Conservation (phyloP, 192 early-diverging fungal genomes). For the Glomus cerebriforme region DNA sequence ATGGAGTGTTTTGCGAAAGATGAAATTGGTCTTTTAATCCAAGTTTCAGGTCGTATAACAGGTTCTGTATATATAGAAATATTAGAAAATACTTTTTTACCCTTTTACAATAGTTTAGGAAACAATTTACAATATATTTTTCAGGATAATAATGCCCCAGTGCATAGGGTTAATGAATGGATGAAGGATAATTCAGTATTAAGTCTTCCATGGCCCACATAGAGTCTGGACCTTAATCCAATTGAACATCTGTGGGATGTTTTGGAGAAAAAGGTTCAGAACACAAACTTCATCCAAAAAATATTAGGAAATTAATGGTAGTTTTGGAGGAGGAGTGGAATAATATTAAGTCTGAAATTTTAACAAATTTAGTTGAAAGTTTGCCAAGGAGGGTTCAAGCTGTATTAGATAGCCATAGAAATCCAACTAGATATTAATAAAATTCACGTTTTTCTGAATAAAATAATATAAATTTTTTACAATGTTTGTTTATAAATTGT, state of each 20-base stretch:
- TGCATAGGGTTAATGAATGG: conserved; percentile 1
- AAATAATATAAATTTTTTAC: neutral
- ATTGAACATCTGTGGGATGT: too few relatives aligned
- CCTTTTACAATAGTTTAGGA: neutral
- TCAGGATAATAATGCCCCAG: conserved; percentile 10
- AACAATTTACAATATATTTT: neutral
- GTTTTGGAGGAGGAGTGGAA: neutral
- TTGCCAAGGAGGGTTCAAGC: neutral
- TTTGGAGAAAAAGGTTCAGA: too few relatives aligned
- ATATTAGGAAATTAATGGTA: too few relatives aligned
- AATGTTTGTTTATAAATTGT: neutral
- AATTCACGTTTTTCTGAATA: neutral
- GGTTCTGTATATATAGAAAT: too few relatives aligned
- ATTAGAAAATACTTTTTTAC: too few relatives aligned
- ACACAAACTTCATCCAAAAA: too few relatives aligned
- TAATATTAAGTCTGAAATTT: neutral
- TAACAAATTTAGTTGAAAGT: neutral
- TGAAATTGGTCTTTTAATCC: too few relatives aligned
- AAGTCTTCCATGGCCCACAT: neutral
- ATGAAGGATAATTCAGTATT: neutral
- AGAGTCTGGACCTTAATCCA: too few relatives aligned
- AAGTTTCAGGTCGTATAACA: too few relatives aligned
- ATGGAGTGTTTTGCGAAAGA: too few relatives aligned
- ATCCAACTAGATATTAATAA: conserved; percentile 21
- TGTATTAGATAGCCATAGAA: neutral